Evolutionary conservation across 176 grass and related monocot genomes (phyloP).

Genomic region (Zizania latifolia): DNA sequence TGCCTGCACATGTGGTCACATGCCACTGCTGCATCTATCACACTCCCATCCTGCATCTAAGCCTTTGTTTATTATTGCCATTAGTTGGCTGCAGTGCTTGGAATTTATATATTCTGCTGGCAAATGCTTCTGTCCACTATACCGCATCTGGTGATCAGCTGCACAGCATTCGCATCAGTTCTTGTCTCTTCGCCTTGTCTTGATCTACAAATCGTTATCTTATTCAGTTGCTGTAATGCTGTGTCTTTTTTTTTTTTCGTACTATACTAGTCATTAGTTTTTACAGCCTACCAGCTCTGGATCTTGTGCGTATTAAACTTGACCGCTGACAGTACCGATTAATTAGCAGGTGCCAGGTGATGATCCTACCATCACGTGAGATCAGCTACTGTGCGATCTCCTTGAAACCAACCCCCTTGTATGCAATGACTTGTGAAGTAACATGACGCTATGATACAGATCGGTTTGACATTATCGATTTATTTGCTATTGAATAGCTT

Average conservation of each 20-base stretch:
- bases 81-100: conserved; percentile 15
- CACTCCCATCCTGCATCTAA: conserved; percentile 18
- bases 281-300: conserved; percentile 17
- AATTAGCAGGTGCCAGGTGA: not conserved
- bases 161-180: conserved; percentile 23
- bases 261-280: conserved; percentile 13
- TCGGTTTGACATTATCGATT: not conserved
- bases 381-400: not conserved
- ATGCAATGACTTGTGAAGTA: not conserved
- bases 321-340: conserved; percentile 20
- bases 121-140: conserved; percentile 26
- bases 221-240: not conserved
- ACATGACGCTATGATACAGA: not conserved
- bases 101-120: not conserved
- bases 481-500: too few species aligned
- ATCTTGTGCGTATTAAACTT: conserved; percentile 17
- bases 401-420: not conserved
- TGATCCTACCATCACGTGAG: conserved; percentile 9
- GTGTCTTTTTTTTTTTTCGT: too few species aligned
- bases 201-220: conserved; percentile 10
- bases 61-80: conserved; percentile 11
- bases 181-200: conserved; percentile 28
- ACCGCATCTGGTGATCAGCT: conserved; percentile 18
- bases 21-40: conserved; percentile 13
- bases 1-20: conserved; percentile 40